Evolutionary conservation across 139 green algal genomes (phyloP).

Genomic region (Diplosphaera chodatii): DNA sequence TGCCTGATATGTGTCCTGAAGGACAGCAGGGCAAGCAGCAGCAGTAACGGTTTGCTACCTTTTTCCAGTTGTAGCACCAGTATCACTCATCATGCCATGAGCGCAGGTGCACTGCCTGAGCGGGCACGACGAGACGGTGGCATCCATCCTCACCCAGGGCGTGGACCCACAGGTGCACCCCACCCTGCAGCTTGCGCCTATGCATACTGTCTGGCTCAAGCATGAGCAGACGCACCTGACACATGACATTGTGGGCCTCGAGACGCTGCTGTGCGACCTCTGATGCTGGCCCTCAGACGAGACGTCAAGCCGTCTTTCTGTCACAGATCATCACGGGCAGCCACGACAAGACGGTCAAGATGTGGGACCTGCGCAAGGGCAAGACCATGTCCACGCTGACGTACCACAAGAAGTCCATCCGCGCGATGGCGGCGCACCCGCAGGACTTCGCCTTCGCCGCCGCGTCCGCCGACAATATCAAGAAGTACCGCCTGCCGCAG

Average conservation of each 20-base stretch:
- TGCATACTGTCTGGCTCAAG: too few species aligned
- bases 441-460: constrained; percentile 81
- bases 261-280: too few species aligned
- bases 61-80: too few species aligned
- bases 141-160: constrained; percentile 74
- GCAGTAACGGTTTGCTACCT: too few species aligned
- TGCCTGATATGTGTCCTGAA: too few species aligned
- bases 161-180: constrained; percentile 77
- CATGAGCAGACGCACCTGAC: too few species aligned
- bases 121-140: constrained; percentile 93
- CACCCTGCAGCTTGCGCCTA: too few species aligned
- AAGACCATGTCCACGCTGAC: constrained; percentile 87
- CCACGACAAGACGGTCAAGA: constrained; percentile 76
- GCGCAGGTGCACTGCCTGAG: constrained; percentile 77
- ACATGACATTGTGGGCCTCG: too few species aligned
- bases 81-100: too few species aligned
- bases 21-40: too few species aligned
- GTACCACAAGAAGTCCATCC: constrained; percentile 96
- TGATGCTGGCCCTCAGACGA: too few species aligned
- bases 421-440: constrained; percentile 72
- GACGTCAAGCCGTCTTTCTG: too few species aligned
- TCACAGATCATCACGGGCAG: constrained; percentile 85
- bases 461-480: constrained; percentile 91
- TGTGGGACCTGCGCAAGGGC: constrained; percentile 80
- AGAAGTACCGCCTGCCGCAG: constrained; percentile 80